phyloP scores from a whole-genome alignment of 1,284 basidiomycete species.

The Tremellales sp. region DNA sequence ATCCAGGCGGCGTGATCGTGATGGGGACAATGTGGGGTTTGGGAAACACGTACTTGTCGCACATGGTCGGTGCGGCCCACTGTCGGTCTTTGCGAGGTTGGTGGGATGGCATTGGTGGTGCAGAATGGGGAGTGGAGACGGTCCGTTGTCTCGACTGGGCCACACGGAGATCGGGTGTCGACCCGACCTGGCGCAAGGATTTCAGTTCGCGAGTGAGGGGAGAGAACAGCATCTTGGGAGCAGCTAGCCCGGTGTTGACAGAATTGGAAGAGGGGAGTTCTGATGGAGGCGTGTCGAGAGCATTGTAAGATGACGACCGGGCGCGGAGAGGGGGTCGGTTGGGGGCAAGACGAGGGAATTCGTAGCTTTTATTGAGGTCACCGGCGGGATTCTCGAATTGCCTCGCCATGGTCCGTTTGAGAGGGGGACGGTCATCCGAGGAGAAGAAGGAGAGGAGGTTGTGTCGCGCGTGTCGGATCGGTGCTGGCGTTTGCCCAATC shows the following conservation, averaged over 20 bases:
- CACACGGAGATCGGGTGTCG: not conserved
- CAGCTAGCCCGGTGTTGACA: slow-evolving; percentile 35
- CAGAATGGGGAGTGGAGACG: slow-evolving; percentile 11
- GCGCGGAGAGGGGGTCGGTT: slow-evolving; percentile 1
- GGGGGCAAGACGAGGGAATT: slow-evolving; percentile 8
- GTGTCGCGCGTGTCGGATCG: slow-evolving; percentile 1
- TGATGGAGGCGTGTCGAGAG: slow-evolving; percentile 4
- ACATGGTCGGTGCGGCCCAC: slow-evolving; percentile 31
- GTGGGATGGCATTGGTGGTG: slow-evolving; percentile 2
- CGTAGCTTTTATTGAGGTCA: slow-evolving; percentile 1
- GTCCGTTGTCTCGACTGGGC: slow-evolving; percentile 13
- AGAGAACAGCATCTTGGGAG: slow-evolving; percentile 40
- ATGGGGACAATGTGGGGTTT: slow-evolving; percentile 35
- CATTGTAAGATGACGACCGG: slow-evolving; percentile 23
- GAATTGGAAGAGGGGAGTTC: slow-evolving; percentile 28
- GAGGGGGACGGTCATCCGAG: no score
- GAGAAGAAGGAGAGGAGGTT: slow-evolving; percentile 17
- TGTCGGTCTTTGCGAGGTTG: slow-evolving; percentile 13
- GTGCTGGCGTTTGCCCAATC: slow-evolving; percentile 11
- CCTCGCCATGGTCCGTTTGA: slow-evolving; percentile 2
- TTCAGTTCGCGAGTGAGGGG: slow-evolving; percentile 31
- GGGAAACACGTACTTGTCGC: slow-evolving; percentile 40
- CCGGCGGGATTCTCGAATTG: slow-evolving; percentile 2
- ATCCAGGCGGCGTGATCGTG: slow-evolving; percentile 36
- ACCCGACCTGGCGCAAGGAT: slow-evolving; percentile 8